Evolutionary conservation across 2,329 filamentous ascomycete species (phyloP).

Genomic region (Hypoxylon sp.): DNA sequence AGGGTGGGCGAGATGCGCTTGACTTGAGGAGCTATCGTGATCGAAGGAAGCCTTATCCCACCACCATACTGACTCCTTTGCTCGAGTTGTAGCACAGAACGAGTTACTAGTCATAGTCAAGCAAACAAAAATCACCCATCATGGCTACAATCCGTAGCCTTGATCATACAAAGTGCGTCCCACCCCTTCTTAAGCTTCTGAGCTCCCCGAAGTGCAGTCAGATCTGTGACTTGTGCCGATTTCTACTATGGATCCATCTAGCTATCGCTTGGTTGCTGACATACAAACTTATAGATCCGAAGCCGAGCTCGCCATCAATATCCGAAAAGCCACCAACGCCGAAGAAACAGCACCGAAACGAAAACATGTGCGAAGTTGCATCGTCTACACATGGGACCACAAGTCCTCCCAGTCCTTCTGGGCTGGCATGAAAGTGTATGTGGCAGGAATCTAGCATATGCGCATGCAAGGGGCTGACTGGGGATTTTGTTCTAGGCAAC

Average conservation of each 20-base stretch:
- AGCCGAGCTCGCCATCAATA: conserved; percentile 78
- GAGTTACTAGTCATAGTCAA: conserved; percentile 12
- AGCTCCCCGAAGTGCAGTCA: background rate
- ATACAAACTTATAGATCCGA: conserved; percentile 68
- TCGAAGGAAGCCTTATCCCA: conserved; percentile 28
- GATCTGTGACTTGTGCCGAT: conserved; percentile 8
- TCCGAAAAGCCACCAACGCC: conserved; percentile 77
- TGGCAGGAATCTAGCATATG: conserved; percentile 47
- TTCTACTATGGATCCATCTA: conserved; percentile 8
- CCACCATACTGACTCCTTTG: conserved; percentile 4
- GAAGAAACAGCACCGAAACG: conserved; percentile 79
- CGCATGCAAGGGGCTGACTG: conserved; percentile 37
- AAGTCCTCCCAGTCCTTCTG: conserved; percentile 96
- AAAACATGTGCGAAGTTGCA: conserved; percentile 98
- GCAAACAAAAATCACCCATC: conserved; percentile 34
- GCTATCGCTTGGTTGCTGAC: conserved; percentile 20
- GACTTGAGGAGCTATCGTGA: conserved; percentile 23
- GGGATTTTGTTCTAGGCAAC: conserved; percentile 73
- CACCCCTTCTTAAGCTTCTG: conserved; percentile 8
- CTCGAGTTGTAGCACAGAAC: conserved; percentile 22
- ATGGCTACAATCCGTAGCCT: conserved; percentile 55
- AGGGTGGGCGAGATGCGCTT: conserved; percentile 36
- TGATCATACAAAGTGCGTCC: conserved; percentile 55
- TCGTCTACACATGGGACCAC: conserved; percentile 99
- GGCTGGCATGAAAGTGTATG: conserved; percentile 98